Evolutionary conservation across 495 filamentous ascomycete species (phyloP), one percentile per base, ranked within the genome.

Genomic region (Hypoxylon trugodes): DNA sequence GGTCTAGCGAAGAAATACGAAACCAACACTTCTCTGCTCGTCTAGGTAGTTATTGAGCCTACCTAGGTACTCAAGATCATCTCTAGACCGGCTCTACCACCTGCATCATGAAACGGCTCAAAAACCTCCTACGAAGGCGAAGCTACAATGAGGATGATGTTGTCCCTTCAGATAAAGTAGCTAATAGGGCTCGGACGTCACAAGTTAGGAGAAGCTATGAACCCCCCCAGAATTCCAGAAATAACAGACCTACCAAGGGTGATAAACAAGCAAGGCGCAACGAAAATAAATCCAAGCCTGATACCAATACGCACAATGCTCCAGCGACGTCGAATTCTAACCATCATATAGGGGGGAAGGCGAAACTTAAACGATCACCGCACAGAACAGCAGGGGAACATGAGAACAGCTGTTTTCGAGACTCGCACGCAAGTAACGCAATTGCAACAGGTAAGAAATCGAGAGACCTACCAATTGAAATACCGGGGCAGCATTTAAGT

Each of bases 101-200:
- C 9, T 16, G 13, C 7, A 52, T n/a, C 4, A 65, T 65, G 61
- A 46, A 18, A 3, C 28, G 46, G 21, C 33, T 65, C 0, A 65
- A 51, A n/a, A 41, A 38, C 22, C 33, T 53, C 5, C 22, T 59
- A 12, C 47, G 53, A 15, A 47, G 47, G 19, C 53, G 47, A 41
- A 59, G 47, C 12, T 26, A 33, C 18, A 24, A 36, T 4, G 53
- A 48, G 16, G 3, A 36, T 7, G 8, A 5, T 8, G 4, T 21
- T 1, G 19, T 4, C 7, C 6, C 28, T 18, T 9, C 35, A 1
- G 19, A 56, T 4, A 22, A 25, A 2, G 30, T 35, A 6, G 9
- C 1, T 3, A 19, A 10, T 24, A 33, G 28, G 24, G 4, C 12
- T 22, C n/a, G 7, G 15, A 3, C 9, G 3, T 19, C 19, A 15